Conservation (phyloP, 2,329 filamentous ascomycete genomes). For the Botryotinia calthae region DNA sequence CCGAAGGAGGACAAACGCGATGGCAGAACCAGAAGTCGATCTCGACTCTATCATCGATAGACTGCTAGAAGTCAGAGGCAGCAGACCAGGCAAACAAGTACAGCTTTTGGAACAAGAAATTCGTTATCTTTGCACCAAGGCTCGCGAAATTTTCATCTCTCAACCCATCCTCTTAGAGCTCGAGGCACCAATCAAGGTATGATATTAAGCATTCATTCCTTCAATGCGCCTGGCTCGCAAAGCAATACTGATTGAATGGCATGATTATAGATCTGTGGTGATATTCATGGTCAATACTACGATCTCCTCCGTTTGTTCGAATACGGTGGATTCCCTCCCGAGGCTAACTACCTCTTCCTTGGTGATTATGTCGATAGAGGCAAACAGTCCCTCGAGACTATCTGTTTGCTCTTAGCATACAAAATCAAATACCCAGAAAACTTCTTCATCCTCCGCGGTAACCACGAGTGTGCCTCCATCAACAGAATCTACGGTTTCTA, state of each 20-base stretch:
- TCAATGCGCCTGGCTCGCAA: not conserved
- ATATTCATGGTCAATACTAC: constrained; percentile 99
- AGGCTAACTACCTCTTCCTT: constrained; percentile 99
- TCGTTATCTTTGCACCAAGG: constrained; percentile 95
- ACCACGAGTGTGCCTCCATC: constrained; percentile 98
- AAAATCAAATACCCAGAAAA: constrained; percentile 99
- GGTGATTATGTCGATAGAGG: constrained; percentile 98
- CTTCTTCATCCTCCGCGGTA: constrained; percentile 97
- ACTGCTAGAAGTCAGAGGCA: constrained; percentile 94
- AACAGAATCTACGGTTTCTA: constrained; percentile 99
- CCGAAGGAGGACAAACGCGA: constrained; percentile 44
- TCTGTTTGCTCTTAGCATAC: constrained; percentile 93
- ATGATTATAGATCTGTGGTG: constrained; percentile 80
- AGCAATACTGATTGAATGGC: constrained; percentile 22
- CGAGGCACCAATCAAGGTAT: constrained; percentile 97
- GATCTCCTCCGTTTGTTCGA: constrained; percentile 96
- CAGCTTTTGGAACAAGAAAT: constrained; percentile 96
- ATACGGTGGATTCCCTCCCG: constrained; percentile 95
- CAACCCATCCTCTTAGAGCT: constrained; percentile 97
- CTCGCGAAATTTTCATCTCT: constrained; percentile 98
- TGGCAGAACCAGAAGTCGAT: constrained; percentile 90
- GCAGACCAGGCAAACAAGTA: constrained; percentile 96
- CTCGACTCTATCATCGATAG: constrained; percentile 99
- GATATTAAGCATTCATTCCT: not conserved
- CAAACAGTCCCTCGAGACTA: constrained; percentile 98